phyloP scores from a whole-genome alignment of 2,329 filamentous ascomycete species.

The Orbilia javanica region DNA sequence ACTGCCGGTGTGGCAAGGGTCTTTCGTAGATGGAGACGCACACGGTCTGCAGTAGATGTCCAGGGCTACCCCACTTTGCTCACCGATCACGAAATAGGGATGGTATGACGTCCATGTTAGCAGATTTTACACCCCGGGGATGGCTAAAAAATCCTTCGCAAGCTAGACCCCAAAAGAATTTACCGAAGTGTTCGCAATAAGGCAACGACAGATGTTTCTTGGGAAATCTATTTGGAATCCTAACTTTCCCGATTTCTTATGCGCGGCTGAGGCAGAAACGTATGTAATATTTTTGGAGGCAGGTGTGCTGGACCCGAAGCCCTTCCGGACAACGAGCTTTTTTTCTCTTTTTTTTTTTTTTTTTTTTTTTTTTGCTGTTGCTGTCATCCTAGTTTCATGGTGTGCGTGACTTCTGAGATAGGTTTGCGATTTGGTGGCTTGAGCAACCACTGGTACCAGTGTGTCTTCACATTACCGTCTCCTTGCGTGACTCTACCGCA shows the following conservation, averaged over 20 bases:
- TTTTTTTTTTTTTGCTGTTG: slow-evolving; percentile 26
- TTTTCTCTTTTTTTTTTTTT: too few species aligned
- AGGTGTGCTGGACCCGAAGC: not conserved
- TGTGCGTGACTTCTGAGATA: slow-evolving; percentile 3
- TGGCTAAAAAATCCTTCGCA: not conserved
- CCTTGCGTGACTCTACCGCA: not conserved
- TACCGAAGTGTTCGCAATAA: not conserved
- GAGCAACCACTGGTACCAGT: slow-evolving; percentile 41
- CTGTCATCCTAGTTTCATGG: slow-evolving; percentile 21
- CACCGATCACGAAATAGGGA: slow-evolving; percentile 36
- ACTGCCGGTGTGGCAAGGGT: not conserved
- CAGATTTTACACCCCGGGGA: not conserved
- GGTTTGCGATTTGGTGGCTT: not conserved
- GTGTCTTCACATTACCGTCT: slow-evolving; percentile 27
- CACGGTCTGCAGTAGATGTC: too few species aligned
- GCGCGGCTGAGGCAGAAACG: slow-evolving; percentile 32
- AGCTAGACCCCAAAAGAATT: slow-evolving; percentile 15
- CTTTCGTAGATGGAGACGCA: not conserved
- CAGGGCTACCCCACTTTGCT: slow-evolving; percentile 38
- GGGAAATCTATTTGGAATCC: slow-evolving; percentile 41
- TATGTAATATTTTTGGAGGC: slow-evolving; percentile 11
- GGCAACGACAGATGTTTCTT: slow-evolving; percentile 8
- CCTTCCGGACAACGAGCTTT: slow-evolving; percentile 10
- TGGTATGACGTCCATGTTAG: slow-evolving; percentile 1
- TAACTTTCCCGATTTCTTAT: slow-evolving; percentile 13